Conservation (phyloP, 352 stramenopile genomes). For the Halophytophthora polymorphica region DNA sequence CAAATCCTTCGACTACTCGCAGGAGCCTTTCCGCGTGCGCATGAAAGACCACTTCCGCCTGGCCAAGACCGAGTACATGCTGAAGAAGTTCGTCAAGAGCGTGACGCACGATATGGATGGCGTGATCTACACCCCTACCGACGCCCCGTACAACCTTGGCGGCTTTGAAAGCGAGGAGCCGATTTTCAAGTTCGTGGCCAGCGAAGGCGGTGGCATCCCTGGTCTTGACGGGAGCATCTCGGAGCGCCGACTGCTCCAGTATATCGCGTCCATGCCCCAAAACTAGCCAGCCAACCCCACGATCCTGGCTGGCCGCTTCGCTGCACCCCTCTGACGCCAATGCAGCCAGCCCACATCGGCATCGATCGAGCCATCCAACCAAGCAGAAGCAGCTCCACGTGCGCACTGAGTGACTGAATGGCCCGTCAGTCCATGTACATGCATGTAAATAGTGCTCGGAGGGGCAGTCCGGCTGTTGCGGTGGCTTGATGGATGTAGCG, state of each 20-base stretch:
- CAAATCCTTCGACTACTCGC: slow-evolving; percentile 67
- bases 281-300: slow-evolving; percentile 23
- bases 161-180: slow-evolving; percentile 82
- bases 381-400: slow-evolving; percentile 50
- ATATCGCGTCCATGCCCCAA: slow-evolving; percentile 75
- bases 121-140: slow-evolving; percentile 83
- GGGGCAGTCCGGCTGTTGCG: slow-evolving; percentile 12
- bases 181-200: slow-evolving; percentile 89
- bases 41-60: slow-evolving; percentile 90
- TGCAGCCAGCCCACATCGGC: too few relatives aligned
- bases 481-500: slow-evolving; percentile 27
- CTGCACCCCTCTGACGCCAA: too few relatives aligned
- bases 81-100: slow-evolving; percentile 84
- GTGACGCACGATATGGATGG: slow-evolving; percentile 86
- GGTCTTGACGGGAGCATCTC: slow-evolving; percentile 82
- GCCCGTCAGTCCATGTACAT: slow-evolving; percentile 54
- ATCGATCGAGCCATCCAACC: slow-evolving; percentile 6
- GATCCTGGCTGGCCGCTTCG: slow-evolving; percentile 10
- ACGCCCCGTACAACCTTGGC: slow-evolving; percentile 81
- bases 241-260: slow-evolving; percentile 71
- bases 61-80: slow-evolving; percentile 81
- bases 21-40: slow-evolving; percentile 83
- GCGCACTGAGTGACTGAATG: slow-evolving; percentile 64
- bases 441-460: slow-evolving; percentile 36
- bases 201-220: slow-evolving; percentile 75